These are phyloP conservation scores for Delitschia confertaspora DNA, from an alignment of 495 filamentous ascomycete species.

Conservation along the genomic window DNA sequence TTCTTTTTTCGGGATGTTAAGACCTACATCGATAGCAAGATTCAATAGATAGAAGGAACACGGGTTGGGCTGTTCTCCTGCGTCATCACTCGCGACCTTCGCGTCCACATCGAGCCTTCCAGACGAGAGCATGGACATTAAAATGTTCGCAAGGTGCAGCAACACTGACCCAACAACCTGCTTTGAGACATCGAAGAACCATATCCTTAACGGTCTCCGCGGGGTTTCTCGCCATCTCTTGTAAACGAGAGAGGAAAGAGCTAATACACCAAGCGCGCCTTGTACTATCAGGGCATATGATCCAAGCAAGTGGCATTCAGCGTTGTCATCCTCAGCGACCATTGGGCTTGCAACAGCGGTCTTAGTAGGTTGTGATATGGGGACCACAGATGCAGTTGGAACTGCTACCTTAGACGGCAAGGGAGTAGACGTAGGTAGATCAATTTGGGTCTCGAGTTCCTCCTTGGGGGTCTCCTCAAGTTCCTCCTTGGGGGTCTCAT, in stretches of 20 bases:
- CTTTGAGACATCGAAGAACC: conserved; percentile 94
- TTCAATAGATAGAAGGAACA: conserved; percentile 96
- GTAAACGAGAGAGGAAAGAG: conserved; percentile 76
- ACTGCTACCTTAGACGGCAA: not conserved
- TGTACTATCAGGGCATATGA: conserved; percentile 85
- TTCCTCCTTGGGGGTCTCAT: not conserved
- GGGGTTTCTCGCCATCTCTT: conserved; percentile 89
- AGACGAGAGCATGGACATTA: conserved; percentile 91
- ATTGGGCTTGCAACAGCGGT: conserved; percentile 16
- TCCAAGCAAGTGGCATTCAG: conserved; percentile 75
- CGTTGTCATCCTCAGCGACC: conserved; percentile 41
- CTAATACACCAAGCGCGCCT: conserved; percentile 73
- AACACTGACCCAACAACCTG: conserved; percentile 92
- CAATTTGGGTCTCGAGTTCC: too few relatives aligned
- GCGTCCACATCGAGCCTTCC: conserved; percentile 52
- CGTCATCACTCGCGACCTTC: conserved; percentile 32
- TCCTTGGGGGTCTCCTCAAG: not conserved
- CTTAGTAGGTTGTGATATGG: conserved; percentile 4
- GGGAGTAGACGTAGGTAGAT: conserved; percentile 4
- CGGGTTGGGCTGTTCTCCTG: conserved; percentile 70
- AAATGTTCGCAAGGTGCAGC: conserved; percentile 81
- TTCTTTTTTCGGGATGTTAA: not conserved
- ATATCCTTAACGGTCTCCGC: conserved; percentile 85
- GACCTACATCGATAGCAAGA: conserved; percentile 85
- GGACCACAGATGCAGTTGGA: conserved; percentile 7